Base-by-base conservation (phyloP, 202 grass and related monocot genomes). In the Hordeum pubiflorum region DNA sequence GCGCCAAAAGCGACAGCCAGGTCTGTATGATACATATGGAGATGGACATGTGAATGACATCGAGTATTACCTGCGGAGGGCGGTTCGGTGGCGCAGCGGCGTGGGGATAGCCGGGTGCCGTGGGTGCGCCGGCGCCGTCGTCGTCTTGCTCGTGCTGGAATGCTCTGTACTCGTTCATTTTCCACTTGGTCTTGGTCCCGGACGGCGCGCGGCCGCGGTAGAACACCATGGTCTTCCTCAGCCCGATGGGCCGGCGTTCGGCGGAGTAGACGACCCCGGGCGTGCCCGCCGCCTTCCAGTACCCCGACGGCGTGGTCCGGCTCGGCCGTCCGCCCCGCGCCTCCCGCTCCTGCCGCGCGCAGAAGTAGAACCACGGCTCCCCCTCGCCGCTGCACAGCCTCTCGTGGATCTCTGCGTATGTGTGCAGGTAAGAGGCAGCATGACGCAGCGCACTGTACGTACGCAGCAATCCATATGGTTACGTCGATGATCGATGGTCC, bases 161-260 rank as follows among this genome's bases (percentile, higher is more conserved):
- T 22, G 91, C 84, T 62, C 87, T 91, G 73, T 97, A 97, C 75
- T 93, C 91, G 66, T 97, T 93, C 75, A 97, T 89, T 69, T 97
- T 97, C 93, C 93, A 97, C 32, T 18, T 38, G 77, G 93, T 93
- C 81, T 91, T 97, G 22, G 50, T 77, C 39, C 91, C 91, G 11
- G 76, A 66, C 61, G 89, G 93, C 60, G 91, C 89, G 83, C 77
- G 84, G 22, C 93, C 91, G 33, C 56, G 39, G 89, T 97, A 97
- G 87, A 97, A 97, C 60, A 97, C 93, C 93, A 97, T 97, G 56
- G 87, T 91, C 80, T 93, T 97, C 91, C 91, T 91, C 82, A 86
- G 33, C 54, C 93, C 93, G 76, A 97, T 90, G 80, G 54, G 69
- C 11, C 67, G 79, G 22, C 81, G 69, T 43, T 43, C 83, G 69